These are phyloP conservation scores for Curvularia sp. DNA, from an alignment of 2,329 filamentous ascomycete species.

Conservation along the genomic window DNA sequence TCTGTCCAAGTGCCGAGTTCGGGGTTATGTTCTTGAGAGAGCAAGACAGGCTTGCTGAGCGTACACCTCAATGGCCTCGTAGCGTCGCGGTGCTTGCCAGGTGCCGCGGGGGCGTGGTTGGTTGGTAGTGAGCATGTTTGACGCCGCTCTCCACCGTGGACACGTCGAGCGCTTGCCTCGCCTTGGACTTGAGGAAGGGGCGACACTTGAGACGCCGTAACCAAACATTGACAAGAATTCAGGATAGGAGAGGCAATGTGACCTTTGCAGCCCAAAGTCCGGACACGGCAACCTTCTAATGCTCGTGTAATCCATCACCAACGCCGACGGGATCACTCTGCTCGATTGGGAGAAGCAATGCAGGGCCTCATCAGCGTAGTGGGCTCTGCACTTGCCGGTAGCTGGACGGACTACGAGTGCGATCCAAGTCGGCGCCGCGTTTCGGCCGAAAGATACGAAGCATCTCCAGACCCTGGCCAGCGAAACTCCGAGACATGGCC, in stretches of 20 bases:
- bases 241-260: not conserved
- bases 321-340: constrained; percentile 17
- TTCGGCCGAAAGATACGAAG: constrained; percentile 19
- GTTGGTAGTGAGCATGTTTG: not conserved
- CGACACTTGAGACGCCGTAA: not conserved
- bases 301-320: constrained; percentile 16
- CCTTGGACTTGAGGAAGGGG: not conserved
- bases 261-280: not conserved
- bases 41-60: not conserved
- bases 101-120: not conserved
- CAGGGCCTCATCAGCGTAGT: constrained; percentile 9
- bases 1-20: not conserved
- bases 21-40: not conserved
- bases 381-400: constrained; percentile 6
- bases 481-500: constrained; percentile 17
- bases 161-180: not conserved
- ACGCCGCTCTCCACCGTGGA: not conserved
- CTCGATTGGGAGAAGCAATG: constrained; percentile 32
- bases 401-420: constrained; percentile 11
- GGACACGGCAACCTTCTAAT: constrained; percentile 15
- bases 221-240: not conserved
- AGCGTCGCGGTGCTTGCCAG: too few relatives aligned
- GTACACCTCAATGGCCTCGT: not conserved
- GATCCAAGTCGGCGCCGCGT: constrained; percentile 13
- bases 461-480: constrained; percentile 22